phyloP scores from a whole-genome alignment of 2,329 filamentous ascomycete species.

The Penicillium carneum region DNA sequence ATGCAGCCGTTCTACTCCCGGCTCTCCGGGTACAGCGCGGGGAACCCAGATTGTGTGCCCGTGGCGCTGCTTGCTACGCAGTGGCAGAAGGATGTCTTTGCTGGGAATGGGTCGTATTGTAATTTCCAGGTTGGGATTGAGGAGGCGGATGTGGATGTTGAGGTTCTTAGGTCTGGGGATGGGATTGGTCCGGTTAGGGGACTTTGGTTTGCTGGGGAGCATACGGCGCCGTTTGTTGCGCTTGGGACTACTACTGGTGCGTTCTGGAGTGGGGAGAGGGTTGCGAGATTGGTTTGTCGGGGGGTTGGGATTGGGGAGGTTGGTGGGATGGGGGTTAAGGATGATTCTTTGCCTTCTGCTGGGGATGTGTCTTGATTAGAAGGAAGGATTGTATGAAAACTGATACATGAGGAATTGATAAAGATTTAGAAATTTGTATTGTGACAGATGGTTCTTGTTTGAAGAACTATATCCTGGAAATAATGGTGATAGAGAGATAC shows the following conservation, averaged over 20 bases:
- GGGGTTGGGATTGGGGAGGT: conserved; percentile 36
- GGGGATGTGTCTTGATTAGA: background rate
- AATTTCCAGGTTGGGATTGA: conserved; percentile 82
- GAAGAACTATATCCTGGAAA: background rate
- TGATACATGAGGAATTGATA: background rate
- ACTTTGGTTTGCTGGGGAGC: conserved; percentile 87
- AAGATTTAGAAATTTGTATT: background rate
- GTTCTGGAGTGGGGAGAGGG: conserved; percentile 87
- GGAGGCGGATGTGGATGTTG: conserved; percentile 75
- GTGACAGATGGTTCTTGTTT: background rate
- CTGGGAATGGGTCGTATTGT: conserved; percentile 81
- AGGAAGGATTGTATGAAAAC: background rate
- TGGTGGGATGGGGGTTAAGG: conserved; percentile 33
- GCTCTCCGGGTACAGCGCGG: conserved; percentile 70
- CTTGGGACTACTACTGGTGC: conserved; percentile 88
- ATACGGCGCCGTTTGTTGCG: conserved; percentile 87
- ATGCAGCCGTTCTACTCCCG: conserved; percentile 80
- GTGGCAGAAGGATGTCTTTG: conserved; percentile 80
- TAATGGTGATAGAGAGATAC: background rate
- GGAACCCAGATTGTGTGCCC: conserved; percentile 66
- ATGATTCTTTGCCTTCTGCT: conserved; percentile 46
- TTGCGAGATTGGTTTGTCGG: conserved; percentile 64
- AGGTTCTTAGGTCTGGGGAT: conserved; percentile 60
- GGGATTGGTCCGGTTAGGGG: conserved; percentile 64
- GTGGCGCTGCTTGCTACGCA: conserved; percentile 71